Conservation (phyloP, 192 early-diverging fungal genomes). For the Coemansia sp. region DNA sequence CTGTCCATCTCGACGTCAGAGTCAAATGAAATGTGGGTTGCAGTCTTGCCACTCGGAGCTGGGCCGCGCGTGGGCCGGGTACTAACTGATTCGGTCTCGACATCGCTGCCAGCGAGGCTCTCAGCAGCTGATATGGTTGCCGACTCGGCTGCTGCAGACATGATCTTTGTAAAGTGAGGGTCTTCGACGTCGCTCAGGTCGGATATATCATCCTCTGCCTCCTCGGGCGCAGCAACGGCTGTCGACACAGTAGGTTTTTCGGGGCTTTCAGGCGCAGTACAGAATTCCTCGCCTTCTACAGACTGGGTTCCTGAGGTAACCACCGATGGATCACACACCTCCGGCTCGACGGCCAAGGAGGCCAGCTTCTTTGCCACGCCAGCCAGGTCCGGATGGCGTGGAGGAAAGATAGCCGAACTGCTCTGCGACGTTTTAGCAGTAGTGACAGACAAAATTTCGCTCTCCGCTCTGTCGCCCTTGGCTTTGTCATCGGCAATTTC, state of each 20-base stretch:
- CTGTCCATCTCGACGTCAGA: constrained; percentile 16
- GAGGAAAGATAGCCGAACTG: constrained; percentile 7
- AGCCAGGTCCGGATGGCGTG: constrained; percentile 24
- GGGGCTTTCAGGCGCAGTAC: constrained; percentile 31
- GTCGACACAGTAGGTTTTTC: constrained; percentile 6
- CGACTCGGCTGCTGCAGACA: constrained; percentile 34
- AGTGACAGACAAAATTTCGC: background rate
- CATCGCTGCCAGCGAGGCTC: constrained; percentile 24
- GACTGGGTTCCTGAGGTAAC: constrained; percentile 11
- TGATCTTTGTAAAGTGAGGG: constrained; percentile 43
- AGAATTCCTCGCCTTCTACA: constrained; percentile 17
- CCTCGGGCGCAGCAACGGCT: background rate
- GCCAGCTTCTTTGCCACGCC: constrained; percentile 20
- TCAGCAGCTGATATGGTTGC: constrained; percentile 29
- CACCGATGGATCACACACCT: background rate
- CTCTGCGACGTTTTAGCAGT: background rate
- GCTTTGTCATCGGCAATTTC: background rate
- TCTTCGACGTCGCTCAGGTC: constrained; percentile 49
- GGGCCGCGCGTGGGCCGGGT: background rate
- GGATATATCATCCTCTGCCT: constrained; percentile 29
- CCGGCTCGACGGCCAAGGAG: constrained; percentile 6
- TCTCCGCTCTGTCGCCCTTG: background rate
- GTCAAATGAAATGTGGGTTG: constrained; percentile 16
- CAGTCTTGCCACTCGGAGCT: background rate
- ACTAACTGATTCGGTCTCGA: background rate